These are phyloP conservation scores for Teunomyces cretensis DNA, from an alignment of 805 yeast genomes.

Conservation along the genomic window DNA sequence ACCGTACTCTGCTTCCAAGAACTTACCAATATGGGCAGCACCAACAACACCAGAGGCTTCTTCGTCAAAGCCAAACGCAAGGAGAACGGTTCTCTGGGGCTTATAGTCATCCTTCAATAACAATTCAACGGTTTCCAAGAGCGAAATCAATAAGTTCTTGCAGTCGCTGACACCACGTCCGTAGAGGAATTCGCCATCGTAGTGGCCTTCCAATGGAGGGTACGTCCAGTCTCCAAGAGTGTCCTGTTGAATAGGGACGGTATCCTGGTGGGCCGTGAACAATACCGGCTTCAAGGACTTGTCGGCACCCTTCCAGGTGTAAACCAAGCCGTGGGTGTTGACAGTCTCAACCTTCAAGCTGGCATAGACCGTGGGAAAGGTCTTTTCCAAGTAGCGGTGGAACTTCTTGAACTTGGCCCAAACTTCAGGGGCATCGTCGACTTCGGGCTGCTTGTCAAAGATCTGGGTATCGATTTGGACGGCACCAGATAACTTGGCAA, in stretches of 20 bases:
- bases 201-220: constrained; percentile 61
- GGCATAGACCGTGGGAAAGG: constrained; percentile 55
- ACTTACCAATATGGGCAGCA: constrained; percentile 51
- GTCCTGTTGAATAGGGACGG: constrained; percentile 68
- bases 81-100: constrained; percentile 62
- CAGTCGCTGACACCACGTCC: constrained; percentile 83
- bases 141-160: constrained; percentile 65
- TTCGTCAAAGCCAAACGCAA: constrained; percentile 79
- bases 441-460: constrained; percentile 51
- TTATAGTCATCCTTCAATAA: constrained; percentile 47
- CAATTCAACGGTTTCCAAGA: constrained; percentile 60
- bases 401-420: constrained; percentile 44
- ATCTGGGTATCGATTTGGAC: constrained; percentile 65
- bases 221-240: constrained; percentile 60
- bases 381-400: constrained; percentile 50
- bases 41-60: constrained; percentile 67
- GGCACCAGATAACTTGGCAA: constrained; percentile 52
- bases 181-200: constrained; percentile 64
- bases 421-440: constrained; percentile 50
- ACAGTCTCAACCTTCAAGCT: constrained; percentile 52
- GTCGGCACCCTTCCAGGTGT: constrained; percentile 59
- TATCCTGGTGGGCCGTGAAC: constrained; percentile 78
- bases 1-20: constrained; percentile 57
- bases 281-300: constrained; percentile 62
- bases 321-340: constrained; percentile 62